These are phyloP conservation scores for Pleurotus platypus DNA, from an alignment of 768 basidiomycete genomes.

Conservation along the genomic window DNA sequence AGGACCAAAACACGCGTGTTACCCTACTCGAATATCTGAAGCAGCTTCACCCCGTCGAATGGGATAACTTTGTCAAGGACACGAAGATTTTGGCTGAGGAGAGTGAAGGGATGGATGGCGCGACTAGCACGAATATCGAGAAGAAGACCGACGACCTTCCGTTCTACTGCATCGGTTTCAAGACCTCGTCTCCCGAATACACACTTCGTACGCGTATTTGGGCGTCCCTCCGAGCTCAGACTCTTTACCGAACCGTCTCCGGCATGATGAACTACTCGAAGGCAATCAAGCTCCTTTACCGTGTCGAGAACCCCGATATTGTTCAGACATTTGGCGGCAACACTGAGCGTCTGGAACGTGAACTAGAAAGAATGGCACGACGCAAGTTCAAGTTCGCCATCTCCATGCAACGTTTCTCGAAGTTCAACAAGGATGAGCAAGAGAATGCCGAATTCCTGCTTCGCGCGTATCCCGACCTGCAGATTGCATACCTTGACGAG, in stretches of 20 bases:
- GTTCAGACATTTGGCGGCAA: conserved; percentile 96
- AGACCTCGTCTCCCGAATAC: conserved; percentile 97
- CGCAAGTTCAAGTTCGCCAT: conserved; percentile 98
- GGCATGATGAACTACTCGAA: conserved; percentile 99
- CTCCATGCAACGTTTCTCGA: conserved; percentile 98
- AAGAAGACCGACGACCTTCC: conserved; percentile 95
- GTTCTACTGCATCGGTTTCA: conserved; percentile 99
- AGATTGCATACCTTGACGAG: conserved; percentile 98
- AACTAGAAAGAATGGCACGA: conserved; percentile 94
- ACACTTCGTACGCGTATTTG: conserved; percentile 98
- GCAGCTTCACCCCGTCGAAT: conserved; percentile 96
- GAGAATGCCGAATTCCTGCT: conserved; percentile 98
- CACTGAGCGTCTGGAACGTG: conserved; percentile 92
- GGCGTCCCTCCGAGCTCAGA: conserved; percentile 98
- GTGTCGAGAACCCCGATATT: conserved; percentile 97
- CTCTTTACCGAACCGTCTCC: conserved; percentile 96
- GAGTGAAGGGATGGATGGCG: conserved; percentile 55
- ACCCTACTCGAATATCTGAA: conserved; percentile 97
- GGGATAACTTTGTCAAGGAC: conserved; percentile 99
- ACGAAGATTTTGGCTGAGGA: conserved; percentile 99
- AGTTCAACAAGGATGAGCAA: conserved; percentile 98
- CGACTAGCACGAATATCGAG: conserved; percentile 46
- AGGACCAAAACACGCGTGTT: conserved; percentile 94
- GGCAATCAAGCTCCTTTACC: conserved; percentile 97
- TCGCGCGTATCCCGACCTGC: conserved; percentile 96